A percentile compares a stretch with the other conserved stretches of the same genome.
phyloP scores from a whole-genome alignment of 805 yeast genomes.

The Yarrowia bubula region DNA sequence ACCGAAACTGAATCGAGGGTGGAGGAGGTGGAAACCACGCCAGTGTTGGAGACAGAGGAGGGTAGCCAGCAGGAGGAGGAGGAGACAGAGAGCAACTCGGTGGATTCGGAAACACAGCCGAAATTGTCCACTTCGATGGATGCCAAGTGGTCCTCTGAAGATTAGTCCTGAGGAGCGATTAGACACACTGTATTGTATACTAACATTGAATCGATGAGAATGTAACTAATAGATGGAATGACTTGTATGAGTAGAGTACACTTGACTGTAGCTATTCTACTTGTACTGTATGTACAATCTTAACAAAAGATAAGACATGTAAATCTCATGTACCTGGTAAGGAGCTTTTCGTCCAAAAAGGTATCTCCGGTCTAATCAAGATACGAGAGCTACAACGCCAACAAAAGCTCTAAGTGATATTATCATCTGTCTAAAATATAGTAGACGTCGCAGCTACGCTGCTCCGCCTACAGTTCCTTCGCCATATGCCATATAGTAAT shows the following conservation, averaged over 20 bases:
- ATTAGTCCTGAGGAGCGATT: background rate
- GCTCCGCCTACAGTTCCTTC: background rate
- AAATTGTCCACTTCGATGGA: slow-evolving; percentile 15
- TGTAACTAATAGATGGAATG: background rate
- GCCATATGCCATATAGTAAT: slow-evolving; percentile 1
- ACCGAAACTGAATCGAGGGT: slow-evolving; percentile 17
- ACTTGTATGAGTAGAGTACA: no score
- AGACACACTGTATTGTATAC: background rate
- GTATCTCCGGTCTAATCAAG: no score
- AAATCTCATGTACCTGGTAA: no score
- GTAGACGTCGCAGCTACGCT: no score
- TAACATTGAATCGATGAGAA: slow-evolving; percentile 1
- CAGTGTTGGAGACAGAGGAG: background rate
- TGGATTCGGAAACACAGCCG: background rate
- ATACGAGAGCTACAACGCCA: no score
- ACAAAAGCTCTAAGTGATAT: no score
- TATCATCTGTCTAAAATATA: background rate
- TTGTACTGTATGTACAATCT: no score
- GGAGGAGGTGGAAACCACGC: background rate
- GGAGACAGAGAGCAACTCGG: background rate
- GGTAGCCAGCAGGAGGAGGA: background rate
- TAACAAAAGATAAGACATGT: no score
- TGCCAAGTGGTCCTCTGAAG: slow-evolving; percentile 20
- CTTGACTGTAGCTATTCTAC: background rate
- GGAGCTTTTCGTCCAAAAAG: no score